Percentiles rank a stretch among this genome's conserved stretches.
Evolutionary conservation across 2,329 filamentous ascomycete genomes (phyloP).

Genomic region (Hypoxylon sp.): DNA sequence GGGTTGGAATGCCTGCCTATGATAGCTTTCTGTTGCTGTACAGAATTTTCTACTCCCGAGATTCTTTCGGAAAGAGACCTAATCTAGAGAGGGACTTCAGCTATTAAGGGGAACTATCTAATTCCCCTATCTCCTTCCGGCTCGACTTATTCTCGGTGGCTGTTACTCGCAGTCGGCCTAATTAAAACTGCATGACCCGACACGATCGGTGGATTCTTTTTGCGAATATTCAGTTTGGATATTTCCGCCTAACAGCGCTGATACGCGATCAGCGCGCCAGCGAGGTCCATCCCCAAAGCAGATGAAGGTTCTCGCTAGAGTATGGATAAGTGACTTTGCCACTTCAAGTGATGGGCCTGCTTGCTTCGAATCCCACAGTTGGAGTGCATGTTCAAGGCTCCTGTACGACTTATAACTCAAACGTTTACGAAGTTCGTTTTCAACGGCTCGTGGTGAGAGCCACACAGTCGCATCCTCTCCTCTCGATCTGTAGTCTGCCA

Average conservation of each 20-base stretch:
- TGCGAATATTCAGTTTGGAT: neutral
- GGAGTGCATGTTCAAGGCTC: slow-evolving; percentile 36
- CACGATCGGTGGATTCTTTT: no score
- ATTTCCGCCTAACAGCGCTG: slow-evolving; percentile 35
- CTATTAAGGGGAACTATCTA: neutral
- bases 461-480: slow-evolving; percentile 41
- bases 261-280: slow-evolving; percentile 44
- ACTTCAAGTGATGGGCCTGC: slow-evolving; percentile 17
- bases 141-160: neutral
- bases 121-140: neutral
- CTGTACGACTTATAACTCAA: slow-evolving; percentile 40
- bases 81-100: neutral
- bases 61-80: neutral
- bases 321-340: slow-evolving; percentile 42
- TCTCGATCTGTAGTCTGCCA: slow-evolving; percentile 34
- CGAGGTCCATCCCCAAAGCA: slow-evolving; percentile 53
- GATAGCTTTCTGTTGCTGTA: neutral
- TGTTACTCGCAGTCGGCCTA: neutral
- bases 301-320: slow-evolving; percentile 44
- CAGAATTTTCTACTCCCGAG: neutral
- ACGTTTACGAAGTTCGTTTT: slow-evolving; percentile 42
- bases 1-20: neutral
- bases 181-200: neutral
- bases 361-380: slow-evolving; percentile 14
- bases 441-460: slow-evolving; percentile 44